A percentile compares a stretch with the other conserved stretches of the same genome.
These are phyloP conservation scores for Ulmus americana DNA, from an alignment of 331 rosid species.

Conservation along the genomic window DNA sequence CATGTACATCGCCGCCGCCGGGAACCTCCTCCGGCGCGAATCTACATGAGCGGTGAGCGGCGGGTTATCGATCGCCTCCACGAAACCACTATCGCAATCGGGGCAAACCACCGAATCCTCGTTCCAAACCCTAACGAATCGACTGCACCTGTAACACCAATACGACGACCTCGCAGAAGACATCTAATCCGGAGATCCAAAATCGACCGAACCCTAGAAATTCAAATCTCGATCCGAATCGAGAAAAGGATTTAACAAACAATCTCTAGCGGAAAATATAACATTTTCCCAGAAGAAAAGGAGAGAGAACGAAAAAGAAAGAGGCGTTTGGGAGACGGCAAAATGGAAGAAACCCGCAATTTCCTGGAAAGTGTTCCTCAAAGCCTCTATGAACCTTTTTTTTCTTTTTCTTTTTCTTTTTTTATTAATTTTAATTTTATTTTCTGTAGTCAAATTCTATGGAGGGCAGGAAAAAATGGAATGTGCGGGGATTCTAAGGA, in stretches of 20 bases:
- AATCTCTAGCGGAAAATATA: neutral
- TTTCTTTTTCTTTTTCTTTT: neutral
- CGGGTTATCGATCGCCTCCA: constrained; percentile 39
- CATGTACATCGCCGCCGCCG: constrained; percentile 55
- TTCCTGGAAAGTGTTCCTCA: constrained; percentile 10
- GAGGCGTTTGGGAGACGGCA: constrained; percentile 20
- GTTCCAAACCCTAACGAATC: constrained; percentile 42
- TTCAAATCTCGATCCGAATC: neutral
- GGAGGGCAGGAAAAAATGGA: neutral
- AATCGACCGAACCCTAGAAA: neutral
- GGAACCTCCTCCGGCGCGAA: constrained; percentile 28
- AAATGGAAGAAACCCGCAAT: constrained; percentile 8
- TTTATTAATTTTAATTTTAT: neutral
- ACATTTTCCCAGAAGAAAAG: neutral
- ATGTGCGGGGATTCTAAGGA: neutral
- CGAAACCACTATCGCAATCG: constrained; percentile 64
- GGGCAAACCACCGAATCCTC: constrained; percentile 47
- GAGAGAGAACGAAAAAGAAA: neutral
- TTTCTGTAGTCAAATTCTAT: neutral
- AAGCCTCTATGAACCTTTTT: neutral
- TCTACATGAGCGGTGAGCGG: constrained; percentile 14
- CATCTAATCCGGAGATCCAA: constrained; percentile 4
- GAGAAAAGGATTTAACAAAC: neutral
- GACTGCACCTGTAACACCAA: constrained; percentile 79
- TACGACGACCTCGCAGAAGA: constrained; percentile 46